Evolutionary conservation across 768 basidiomycete genomes (phyloP).

Genomic region (Hericium rajendrae): DNA sequence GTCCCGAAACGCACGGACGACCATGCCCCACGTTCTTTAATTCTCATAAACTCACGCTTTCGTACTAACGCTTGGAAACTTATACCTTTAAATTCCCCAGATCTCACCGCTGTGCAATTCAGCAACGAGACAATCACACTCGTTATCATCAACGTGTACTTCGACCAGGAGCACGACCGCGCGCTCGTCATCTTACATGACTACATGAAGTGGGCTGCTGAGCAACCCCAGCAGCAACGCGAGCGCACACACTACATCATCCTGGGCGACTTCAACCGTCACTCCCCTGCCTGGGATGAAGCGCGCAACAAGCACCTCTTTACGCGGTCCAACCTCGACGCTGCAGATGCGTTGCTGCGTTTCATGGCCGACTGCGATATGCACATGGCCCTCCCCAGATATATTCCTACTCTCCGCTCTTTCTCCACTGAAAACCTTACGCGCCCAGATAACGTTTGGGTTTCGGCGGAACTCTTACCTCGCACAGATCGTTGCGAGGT

Average conservation of each 20-base stretch:
- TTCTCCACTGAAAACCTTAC: slow-evolving; percentile 24
- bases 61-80: slow-evolving; percentile 8
- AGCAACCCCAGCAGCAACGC: neutral
- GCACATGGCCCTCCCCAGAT: slow-evolving; percentile 25
- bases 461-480: slow-evolving; percentile 11
- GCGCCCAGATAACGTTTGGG: slow-evolving; percentile 36
- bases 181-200: slow-evolving; percentile 8
- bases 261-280: slow-evolving; percentile 31
- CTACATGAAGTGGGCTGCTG: neutral
- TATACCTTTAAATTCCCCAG: slow-evolving; percentile 6
- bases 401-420: slow-evolving; percentile 26
- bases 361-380: slow-evolving; percentile 21
- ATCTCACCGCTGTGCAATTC: slow-evolving; percentile 24
- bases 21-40: slow-evolving; percentile 1
- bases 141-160: slow-evolving; percentile 31
- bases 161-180: slow-evolving; percentile 20
- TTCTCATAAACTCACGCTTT: slow-evolving; percentile 8
- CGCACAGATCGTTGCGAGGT: slow-evolving; percentile 21
- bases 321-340: slow-evolving; percentile 17
- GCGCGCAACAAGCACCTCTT: slow-evolving; percentile 26
- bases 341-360: slow-evolving; percentile 20
- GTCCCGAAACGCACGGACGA: slow-evolving; percentile 6
- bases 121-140: slow-evolving; percentile 10
- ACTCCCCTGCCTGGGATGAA: slow-evolving; percentile 32
- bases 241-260: slow-evolving; percentile 16